Conservation (phyloP, 2,329 filamentous ascomycete genomes). For the Biscogniauxia marginata region DNA sequence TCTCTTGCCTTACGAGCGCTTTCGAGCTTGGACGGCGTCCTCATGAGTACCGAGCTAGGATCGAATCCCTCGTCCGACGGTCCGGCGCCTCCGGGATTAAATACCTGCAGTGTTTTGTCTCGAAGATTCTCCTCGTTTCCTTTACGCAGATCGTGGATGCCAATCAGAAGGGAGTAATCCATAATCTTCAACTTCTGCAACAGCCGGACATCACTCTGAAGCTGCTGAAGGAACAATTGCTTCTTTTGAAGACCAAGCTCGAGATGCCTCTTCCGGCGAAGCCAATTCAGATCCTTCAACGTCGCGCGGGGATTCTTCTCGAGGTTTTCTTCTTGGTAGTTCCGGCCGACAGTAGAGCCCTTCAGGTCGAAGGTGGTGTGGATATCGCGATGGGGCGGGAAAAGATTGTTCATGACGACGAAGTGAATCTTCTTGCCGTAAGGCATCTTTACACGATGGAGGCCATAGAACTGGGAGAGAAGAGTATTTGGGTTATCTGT, state of each 20-base stretch:
- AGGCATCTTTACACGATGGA: slow-evolving; percentile 96
- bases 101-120: slow-evolving; percentile 87
- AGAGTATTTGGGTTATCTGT: slow-evolving; percentile 93
- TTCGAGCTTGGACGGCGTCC: slow-evolving; percentile 92
- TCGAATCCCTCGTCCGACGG: slow-evolving; percentile 55
- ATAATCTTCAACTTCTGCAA: slow-evolving; percentile 91
- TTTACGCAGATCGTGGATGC: slow-evolving; percentile 84
- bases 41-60: slow-evolving; percentile 66
- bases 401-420: slow-evolving; percentile 99
- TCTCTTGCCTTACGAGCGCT: slow-evolving; percentile 88
- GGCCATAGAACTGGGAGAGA: slow-evolving; percentile 94
- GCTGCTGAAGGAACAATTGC: slow-evolving; percentile 81
- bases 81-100: slow-evolving; percentile 78
- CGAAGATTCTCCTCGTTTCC: slow-evolving; percentile 95
- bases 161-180: slow-evolving; percentile 95
- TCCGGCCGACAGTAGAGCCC: slow-evolving; percentile 89
- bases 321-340: slow-evolving; percentile 85
- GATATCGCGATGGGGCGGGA: slow-evolving; percentile 95
- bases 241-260: slow-evolving; percentile 91
- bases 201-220: slow-evolving; percentile 81
- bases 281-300: slow-evolving; percentile 95
- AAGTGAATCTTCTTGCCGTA: slow-evolving; percentile 99
- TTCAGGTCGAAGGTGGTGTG: slow-evolving; percentile 97
- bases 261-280: slow-evolving; percentile 78
- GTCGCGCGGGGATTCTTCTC: slow-evolving; percentile 89